Conservation (phyloP, 176 grass and related monocot genomes). For the Hsuehochloa calcarea region DNA sequence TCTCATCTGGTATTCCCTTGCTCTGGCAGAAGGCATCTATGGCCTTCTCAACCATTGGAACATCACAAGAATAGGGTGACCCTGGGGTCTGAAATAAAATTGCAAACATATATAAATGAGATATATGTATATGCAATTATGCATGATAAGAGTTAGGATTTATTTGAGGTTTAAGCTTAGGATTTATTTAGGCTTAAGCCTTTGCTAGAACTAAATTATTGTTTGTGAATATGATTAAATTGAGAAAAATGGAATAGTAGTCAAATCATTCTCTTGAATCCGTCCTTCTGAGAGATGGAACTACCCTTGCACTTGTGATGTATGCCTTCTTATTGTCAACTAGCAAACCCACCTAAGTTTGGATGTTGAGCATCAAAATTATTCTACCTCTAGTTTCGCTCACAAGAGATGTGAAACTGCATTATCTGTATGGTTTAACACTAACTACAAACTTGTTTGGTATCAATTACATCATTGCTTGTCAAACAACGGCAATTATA, state of each 20-base stretch:
- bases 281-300: background rate
- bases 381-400: background rate
- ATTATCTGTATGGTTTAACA: background rate
- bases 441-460: background rate
- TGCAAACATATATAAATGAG: background rate
- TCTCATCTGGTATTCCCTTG: conserved; percentile 55
- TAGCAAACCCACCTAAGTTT: background rate
- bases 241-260: background rate
- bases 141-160: background rate
- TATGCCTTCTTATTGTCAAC: background rate
- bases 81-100: conserved; percentile 17
- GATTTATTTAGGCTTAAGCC: background rate
- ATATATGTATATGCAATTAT: background rate
- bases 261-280: background rate
- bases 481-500: background rate
- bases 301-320: background rate
- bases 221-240: background rate
- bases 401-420: background rate
- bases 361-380: background rate
- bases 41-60: conserved; percentile 85
- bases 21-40: conserved; percentile 63
- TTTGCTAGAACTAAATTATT: background rate
- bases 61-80: conserved; percentile 63
- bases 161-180: background rate
- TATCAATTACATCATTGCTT: background rate